Percentiles rank a stretch among this genome's conserved stretches.
These are phyloP conservation scores for Vitis vinifera DNA, from an alignment of 164 flowering plant species.

Conservation along the genomic window ASM3070453v1 NC_081822.1:7278001-7278500, in stretches of 20 bases:
- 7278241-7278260: conserved; percentile 68
- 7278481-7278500: conserved; percentile 54
- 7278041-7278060: conserved; percentile 53
- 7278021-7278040: conserved; percentile 62
- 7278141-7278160: conserved; percentile 83
- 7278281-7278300: conserved; percentile 61
- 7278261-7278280: conserved; percentile 62
- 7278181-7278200: conserved; percentile 78
- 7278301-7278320: conserved; percentile 74
- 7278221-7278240: conserved; percentile 89
- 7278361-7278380: conserved; percentile 60
- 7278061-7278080: conserved; percentile 42
- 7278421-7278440: conserved; percentile 61
- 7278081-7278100: conserved; percentile 36
- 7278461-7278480: conserved; percentile 94
- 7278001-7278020: conserved; percentile 59
- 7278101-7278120: conserved; percentile 61
- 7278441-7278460: conserved; percentile 76
- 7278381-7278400: conserved; percentile 64
- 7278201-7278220: conserved; percentile 88
- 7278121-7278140: conserved; percentile 94
- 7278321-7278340: conserved; percentile 93
- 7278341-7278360: conserved; percentile 72
- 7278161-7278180: conserved; percentile 68
- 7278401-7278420: conserved; percentile 60